Evolutionary conservation across 2,329 filamentous ascomycete genomes (phyloP), one percentile per base, ranked within the genome.

Genomic region (Cercospora sp.): DNA sequence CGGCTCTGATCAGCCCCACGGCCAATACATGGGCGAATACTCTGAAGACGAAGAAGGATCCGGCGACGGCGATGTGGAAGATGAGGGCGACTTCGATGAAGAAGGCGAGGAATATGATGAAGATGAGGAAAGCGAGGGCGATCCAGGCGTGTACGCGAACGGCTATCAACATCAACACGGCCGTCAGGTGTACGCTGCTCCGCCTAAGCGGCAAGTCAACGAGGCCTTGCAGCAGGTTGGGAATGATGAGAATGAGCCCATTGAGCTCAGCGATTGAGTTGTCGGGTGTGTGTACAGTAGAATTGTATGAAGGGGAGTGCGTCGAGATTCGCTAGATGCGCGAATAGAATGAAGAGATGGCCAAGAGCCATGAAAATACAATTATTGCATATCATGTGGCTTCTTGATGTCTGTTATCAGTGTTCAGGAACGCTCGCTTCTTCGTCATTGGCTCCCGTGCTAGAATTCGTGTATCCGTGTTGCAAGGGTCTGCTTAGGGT

Each of bases 201-300:
- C 67, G 26, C 49, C 63, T 7, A 53, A 61, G 57, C 26, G 34
- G 64, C 62, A 65, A 53, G 49, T 66, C 34, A 70, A 71, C n/a
- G 57, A 68, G 28, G 71, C 66, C 16, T 51, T 75, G 57, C 71
- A 74, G 57, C 64, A 69, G 75, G 67, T 69, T 57, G 67, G 67
- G 9, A 66, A 69, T 21, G 65, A 60, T n/a, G 61, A 63, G 21
- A 63, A 69, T 37, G 67, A 69, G 30, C 63, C 67, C 16, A 69
- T 69, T 21, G 63, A 66, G 24, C 64, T 69, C 21, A 76, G 75
- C 57, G 75, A 76, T 64, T 76, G 61, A 43, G 61, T 18, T 34
- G 34, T 5, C 18, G 45, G 45, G n/a, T n/a, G n/a, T n/a, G 40
- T 64, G 62, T 64, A 64, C 37, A 58, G 21, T 58, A 64, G 18